These are phyloP conservation scores for Coemansia sp. DNA, from an alignment of 192 early-diverging fungal species.

Conservation along the genomic window DNA sequence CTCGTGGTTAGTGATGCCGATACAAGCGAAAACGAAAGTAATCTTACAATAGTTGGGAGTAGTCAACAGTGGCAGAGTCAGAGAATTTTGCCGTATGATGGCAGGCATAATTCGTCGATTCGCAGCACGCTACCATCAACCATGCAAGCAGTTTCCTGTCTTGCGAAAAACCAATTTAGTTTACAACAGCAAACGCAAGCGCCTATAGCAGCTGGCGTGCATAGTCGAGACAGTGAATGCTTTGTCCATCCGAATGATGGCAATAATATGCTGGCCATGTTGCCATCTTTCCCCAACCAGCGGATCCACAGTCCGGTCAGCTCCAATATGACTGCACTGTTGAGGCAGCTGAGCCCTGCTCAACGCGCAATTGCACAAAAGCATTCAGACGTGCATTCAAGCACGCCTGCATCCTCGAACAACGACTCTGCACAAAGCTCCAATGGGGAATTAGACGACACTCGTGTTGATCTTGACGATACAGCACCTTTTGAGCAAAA, in stretches of 20 bases:
- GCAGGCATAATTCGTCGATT: constrained; percentile 12
- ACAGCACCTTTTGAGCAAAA: neutral
- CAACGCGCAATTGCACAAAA: neutral
- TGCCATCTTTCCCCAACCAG: neutral
- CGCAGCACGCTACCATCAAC: constrained; percentile 22
- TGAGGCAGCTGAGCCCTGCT: neutral
- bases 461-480: constrained; percentile 25
- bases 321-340: neutral
- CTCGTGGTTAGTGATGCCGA: neutral
- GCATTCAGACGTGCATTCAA: neutral
- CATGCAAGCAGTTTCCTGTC: neutral
- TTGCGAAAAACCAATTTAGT: neutral
- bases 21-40: constrained; percentile 3
- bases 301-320: neutral
- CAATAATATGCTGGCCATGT: neutral
- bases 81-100: neutral
- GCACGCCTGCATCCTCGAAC: neutral
- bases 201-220: neutral
- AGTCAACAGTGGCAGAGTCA: neutral
- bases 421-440: neutral
- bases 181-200: neutral
- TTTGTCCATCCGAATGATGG: neutral
- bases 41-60: neutral
- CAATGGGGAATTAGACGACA: constrained; percentile 24
- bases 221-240: neutral